These are phyloP conservation scores for Hydnomerulius pinastri DNA, from an alignment of 768 basidiomycete species.

Conservation along the genomic window DNA sequence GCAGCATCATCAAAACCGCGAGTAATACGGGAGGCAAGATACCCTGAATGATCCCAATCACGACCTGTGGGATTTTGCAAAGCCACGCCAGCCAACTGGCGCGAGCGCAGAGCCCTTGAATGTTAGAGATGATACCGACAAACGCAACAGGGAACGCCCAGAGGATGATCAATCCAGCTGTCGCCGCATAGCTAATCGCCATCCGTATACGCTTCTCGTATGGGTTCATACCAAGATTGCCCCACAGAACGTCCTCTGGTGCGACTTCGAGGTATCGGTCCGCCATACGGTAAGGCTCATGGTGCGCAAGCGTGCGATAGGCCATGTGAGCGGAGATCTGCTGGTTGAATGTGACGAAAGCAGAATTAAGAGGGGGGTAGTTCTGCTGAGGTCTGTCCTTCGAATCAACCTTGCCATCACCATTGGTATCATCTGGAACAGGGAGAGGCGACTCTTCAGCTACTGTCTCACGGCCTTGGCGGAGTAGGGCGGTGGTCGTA, in stretches of 20 bases:
- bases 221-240: conserved; percentile 84
- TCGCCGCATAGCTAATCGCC: conserved; percentile 70
- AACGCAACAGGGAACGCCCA: conserved; percentile 91
- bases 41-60: conserved; percentile 87
- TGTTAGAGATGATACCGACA: conserved; percentile 84
- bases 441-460: conserved; percentile 16
- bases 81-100: conserved; percentile 84
- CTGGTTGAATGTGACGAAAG: conserved; percentile 88
- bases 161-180: conserved; percentile 77
- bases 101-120: conserved; percentile 63
- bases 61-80: conserved; percentile 60
- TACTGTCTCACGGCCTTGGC: conserved; percentile 44
- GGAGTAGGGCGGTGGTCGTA: conserved; percentile 51
- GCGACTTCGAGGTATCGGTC: conserved; percentile 77
- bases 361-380: conserved; percentile 66
- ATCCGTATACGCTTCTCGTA: conserved; percentile 77
- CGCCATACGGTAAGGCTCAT: conserved; percentile 83
- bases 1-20: conserved; percentile 87
- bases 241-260: conserved; percentile 91
- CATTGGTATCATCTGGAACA: conserved; percentile 25
- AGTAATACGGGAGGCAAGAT: conserved; percentile 85
- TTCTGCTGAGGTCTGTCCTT: conserved; percentile 23
- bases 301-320: conserved; percentile 70
- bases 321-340: conserved; percentile 95
- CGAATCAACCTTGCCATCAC: conserved; percentile 8